Percentiles rank a stretch among this genome's conserved stretches.
phyloP scores from a whole-genome alignment of 1,284 basidiomycete species.

The Porogramme epimiltina region DNA sequence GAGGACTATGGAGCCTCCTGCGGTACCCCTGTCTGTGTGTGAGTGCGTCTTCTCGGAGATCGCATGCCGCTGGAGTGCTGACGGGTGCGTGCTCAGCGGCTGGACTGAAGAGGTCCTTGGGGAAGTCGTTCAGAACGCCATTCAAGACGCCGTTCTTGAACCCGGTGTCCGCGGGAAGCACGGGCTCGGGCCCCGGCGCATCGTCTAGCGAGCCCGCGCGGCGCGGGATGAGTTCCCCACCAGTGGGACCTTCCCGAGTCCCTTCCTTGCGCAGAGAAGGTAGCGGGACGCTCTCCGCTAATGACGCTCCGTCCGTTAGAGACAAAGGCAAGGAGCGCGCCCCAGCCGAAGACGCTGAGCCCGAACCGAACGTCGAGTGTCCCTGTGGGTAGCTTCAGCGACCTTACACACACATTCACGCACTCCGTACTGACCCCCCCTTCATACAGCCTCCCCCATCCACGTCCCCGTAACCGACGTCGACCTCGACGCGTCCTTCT shows the following conservation, averaged over 20 bases:
- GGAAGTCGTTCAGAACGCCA: slow-evolving; percentile 49
- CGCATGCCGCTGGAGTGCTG: slow-evolving; percentile 9
- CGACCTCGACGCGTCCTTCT: slow-evolving; percentile 56
- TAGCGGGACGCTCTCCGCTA: too few species aligned
- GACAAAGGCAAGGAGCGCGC: slow-evolving; percentile 4
- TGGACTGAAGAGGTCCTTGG: slow-evolving; percentile 53
- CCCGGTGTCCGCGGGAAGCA: slow-evolving; percentile 10
- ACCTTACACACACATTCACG: slow-evolving; percentile 2
- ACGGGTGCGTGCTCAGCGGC: slow-evolving; percentile 30
- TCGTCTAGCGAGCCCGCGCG: neutral
- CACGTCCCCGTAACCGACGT: slow-evolving; percentile 45
- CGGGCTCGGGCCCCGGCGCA: slow-evolving; percentile 3
- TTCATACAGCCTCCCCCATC: slow-evolving; percentile 28
- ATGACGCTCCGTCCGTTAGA: neutral
- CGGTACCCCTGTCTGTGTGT: slow-evolving; percentile 15
- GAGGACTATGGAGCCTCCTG: neutral
- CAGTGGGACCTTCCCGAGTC: too few species aligned
- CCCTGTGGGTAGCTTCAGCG: too few species aligned
- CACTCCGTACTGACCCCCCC: neutral
- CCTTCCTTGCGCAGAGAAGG: too few species aligned
- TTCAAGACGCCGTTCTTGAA: slow-evolving; percentile 25
- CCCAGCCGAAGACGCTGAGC: neutral
- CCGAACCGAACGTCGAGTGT: too few species aligned
- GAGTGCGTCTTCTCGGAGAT: slow-evolving; percentile 25
- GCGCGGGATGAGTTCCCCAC: neutral